Conservation (phyloP, 768 basidiomycete genomes). For the Cytidiella melzeri region DNA sequence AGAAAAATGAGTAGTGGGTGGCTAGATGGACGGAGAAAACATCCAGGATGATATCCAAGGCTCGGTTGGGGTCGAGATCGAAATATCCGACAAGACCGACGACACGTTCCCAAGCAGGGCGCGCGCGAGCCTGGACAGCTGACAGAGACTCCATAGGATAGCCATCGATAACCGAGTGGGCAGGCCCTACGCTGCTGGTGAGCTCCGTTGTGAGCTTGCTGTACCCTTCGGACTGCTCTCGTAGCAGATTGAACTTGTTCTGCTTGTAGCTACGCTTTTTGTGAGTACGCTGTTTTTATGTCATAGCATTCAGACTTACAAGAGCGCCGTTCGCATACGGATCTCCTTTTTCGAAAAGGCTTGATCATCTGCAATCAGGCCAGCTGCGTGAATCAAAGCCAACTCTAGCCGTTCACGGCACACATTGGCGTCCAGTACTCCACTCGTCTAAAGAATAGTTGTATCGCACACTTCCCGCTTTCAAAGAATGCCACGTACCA, state of each 20-base stretch:
- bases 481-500: slow-evolving; percentile 41
- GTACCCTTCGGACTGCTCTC: slow-evolving; percentile 97
- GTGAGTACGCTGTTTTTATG: not conserved
- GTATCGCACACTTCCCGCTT: not conserved
- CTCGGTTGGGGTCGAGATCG: slow-evolving; percentile 91
- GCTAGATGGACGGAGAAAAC: slow-evolving; percentile 78
- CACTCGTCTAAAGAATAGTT: slow-evolving; percentile 37
- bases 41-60: slow-evolving; percentile 90
- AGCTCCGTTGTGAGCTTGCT: slow-evolving; percentile 87
- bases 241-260: slow-evolving; percentile 95
- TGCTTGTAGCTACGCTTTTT: slow-evolving; percentile 76
- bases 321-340: slow-evolving; percentile 70
- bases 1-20: slow-evolving; percentile 83
- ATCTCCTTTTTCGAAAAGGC: slow-evolving; percentile 76
- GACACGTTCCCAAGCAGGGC: slow-evolving; percentile 74
- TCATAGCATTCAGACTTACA: slow-evolving; percentile 44
- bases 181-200: slow-evolving; percentile 65
- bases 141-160: slow-evolving; percentile 53
- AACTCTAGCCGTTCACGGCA: slow-evolving; percentile 76
- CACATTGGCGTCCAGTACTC: slow-evolving; percentile 50
- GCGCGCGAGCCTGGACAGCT: slow-evolving; percentile 57
- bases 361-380: slow-evolving; percentile 62
- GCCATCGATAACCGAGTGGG: slow-evolving; percentile 65
- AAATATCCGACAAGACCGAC: slow-evolving; percentile 93
- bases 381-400: slow-evolving; percentile 51